Percentiles rank a stretch among this genome's conserved stretches.
These are phyloP conservation scores for Gossypium bickii DNA, from an alignment of 345 rosid genomes.

Conservation along the genomic window DNA sequence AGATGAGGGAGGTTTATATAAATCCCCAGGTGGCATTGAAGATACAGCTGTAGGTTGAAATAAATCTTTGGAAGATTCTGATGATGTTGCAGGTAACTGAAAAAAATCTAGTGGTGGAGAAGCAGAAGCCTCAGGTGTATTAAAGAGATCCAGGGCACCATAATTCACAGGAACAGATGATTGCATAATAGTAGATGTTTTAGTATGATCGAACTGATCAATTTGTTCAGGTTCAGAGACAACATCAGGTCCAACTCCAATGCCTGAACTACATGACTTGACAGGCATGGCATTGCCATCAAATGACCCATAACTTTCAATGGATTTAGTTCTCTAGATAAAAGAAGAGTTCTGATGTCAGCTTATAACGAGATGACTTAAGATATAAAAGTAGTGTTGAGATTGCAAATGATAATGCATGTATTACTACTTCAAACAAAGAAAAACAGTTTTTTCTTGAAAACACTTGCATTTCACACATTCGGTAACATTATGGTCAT, in stretches of 20 bases:
- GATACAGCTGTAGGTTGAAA: slow-evolving; percentile 29
- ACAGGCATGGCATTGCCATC: slow-evolving; percentile 54
- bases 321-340: slow-evolving; percentile 68
- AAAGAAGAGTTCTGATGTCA: slow-evolving; percentile 26
- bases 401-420: slow-evolving; percentile 1
- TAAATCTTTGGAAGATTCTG: slow-evolving; percentile 36
- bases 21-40: slow-evolving; percentile 31
- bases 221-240: slow-evolving; percentile 41
- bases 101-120: slow-evolving; percentile 60
- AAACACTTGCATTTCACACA: background rate
- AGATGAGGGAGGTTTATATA: slow-evolving; percentile 39
- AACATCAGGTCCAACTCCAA: slow-evolving; percentile 34
- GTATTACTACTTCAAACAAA: slow-evolving; percentile 1
- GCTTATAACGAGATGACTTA: slow-evolving; percentile 5
- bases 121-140: slow-evolving; percentile 33
- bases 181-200: slow-evolving; percentile 30
- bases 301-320: slow-evolving; percentile 59
- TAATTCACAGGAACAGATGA: slow-evolving; percentile 32
- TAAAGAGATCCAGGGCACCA: slow-evolving; percentile 45
- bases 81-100: slow-evolving; percentile 45
- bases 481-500: background rate
- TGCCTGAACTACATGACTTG: slow-evolving; percentile 54
- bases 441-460: background rate
- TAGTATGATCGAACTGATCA: slow-evolving; percentile 35
- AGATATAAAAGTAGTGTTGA: background rate